Evolutionary conservation across 176 grass and related monocot species (phyloP).

Genomic region (Saccharum spontaneum): DNA sequence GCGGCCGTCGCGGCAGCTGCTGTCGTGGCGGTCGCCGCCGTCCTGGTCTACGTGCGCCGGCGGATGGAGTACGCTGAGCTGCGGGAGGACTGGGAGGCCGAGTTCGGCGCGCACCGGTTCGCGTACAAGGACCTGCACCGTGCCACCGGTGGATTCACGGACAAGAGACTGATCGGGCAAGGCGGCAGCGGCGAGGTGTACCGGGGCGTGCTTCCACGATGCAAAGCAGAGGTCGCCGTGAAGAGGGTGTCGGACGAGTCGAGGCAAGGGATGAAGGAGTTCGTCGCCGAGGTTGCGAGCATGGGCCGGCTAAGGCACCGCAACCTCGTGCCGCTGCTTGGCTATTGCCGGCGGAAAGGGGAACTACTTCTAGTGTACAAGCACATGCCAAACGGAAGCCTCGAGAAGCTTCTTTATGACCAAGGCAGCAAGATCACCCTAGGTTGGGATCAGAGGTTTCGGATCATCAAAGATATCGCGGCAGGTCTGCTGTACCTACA

Average conservation of each 20-base stretch:
- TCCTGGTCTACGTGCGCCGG: too few relatives aligned
- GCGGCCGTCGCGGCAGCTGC: too few relatives aligned
- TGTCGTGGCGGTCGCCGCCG: too few relatives aligned
- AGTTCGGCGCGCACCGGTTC: too few relatives aligned
- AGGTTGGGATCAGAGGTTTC: not conserved
- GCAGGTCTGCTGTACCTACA: not conserved
- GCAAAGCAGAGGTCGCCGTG: constrained; percentile 42
- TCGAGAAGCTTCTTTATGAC: constrained; percentile 21
- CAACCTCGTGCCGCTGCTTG: constrained; percentile 46
- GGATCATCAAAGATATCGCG: constrained; percentile 7
- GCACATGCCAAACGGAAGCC: constrained; percentile 44
- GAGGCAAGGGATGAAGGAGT: constrained; percentile 49
- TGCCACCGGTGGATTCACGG: too few relatives aligned
- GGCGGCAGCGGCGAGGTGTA: too few relatives aligned
- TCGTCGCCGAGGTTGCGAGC: constrained; percentile 53
- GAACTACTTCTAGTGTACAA: constrained; percentile 45
- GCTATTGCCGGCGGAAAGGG: constrained; percentile 51
- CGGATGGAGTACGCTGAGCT: too few relatives aligned
- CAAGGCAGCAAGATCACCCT: not conserved
- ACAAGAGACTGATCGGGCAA: too few relatives aligned
- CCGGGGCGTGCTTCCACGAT: too few relatives aligned
- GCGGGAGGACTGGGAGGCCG: too few relatives aligned
- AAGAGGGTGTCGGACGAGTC: constrained; percentile 53
- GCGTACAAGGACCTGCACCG: too few relatives aligned
- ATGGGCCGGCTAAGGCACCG: constrained; percentile 46